Evolutionary conservation across 176 grass and related monocot species (phyloP).

Genomic region (Eleusine indica): DNA sequence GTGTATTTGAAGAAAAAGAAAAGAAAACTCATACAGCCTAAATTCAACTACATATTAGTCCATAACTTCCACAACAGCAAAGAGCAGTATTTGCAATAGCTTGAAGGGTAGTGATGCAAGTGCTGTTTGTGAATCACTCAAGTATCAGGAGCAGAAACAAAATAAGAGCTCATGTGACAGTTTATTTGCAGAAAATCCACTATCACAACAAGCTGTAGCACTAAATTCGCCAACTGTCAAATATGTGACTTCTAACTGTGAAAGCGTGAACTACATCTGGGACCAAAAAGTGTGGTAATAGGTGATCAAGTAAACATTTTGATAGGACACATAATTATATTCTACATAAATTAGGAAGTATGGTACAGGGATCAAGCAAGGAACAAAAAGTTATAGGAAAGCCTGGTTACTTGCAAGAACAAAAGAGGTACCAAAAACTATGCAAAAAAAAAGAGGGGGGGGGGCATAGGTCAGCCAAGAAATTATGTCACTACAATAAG

Average conservation of each 20-base stretch:
- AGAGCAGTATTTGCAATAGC: neutral
- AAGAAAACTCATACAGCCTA: neutral
- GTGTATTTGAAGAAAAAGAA: no score
- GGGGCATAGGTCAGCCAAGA: no score
- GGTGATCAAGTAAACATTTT: neutral
- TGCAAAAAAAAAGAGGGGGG: neutral
- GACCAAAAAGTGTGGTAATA: neutral
- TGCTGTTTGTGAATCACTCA: neutral
- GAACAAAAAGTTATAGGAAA: neutral
- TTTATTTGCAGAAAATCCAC: neutral
- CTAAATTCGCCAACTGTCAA: neutral
- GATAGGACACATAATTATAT: neutral
- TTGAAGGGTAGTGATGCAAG: neutral
- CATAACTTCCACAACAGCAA: neutral
- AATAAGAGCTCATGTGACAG: neutral
- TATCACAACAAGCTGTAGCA: slow-evolving; percentile 4
- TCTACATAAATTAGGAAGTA: neutral
- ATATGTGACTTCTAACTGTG: neutral
- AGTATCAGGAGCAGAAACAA: neutral
- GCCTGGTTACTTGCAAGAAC: neutral
- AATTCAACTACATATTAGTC: neutral
- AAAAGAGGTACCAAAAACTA: neutral
- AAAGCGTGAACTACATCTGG: neutral
- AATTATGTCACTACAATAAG: neutral
- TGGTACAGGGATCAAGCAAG: neutral